Evolutionary conservation across 768 basidiomycete species (phyloP), one percentile per base, ranked within the genome.

Genomic region (Leucogyrophana mollusca): DNA sequence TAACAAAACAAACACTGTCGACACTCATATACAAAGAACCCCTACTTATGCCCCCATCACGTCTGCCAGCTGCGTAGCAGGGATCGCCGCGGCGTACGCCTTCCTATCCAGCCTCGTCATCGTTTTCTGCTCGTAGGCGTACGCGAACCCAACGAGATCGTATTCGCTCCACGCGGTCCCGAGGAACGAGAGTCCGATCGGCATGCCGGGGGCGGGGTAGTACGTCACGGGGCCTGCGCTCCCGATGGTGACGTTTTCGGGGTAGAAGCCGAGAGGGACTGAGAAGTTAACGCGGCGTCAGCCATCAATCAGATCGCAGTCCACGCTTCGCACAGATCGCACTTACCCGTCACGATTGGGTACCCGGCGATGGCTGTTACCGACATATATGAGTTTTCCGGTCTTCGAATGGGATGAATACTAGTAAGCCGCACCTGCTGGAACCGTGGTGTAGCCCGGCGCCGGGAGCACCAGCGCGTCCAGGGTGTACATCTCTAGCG

Each of bases 61-160:
- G 40, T 75, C 69, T 13, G 21, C 51, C 20, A 75, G 54, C 54
- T 76, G 82, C 9, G 79, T 82, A 57, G 64, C 76, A 2, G 80
- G 83, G 20, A 83, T 75, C 6, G 82, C 80, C 10, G 66, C 77
- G 4, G 70, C 42, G 52, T 71, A 78, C 3, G 81, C 82, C 56
- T 59, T 69, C 50, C 76, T 68, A 40, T 61, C 58, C 41, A 82
- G 57, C 13, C 82, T 60, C 1, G 73, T 76, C 46, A 77, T 68
- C 4, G 84, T 85, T 50, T 70, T 70, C 58, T 85, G 83, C 59
- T 77, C 76, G 46, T 69, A 77, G 17, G 76, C 74, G 53, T 71
- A 76, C 18, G 73, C 73, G 39, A 64, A 66, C n/a, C 62, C 53
- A 13, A 77, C 57, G 13, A 78, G 61, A 23, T 66, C 56, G 43